Base-by-base conservation (phyloP, 2,329 filamentous ascomycete genomes). In the Penicillium fuscoglaucum region DNA sequence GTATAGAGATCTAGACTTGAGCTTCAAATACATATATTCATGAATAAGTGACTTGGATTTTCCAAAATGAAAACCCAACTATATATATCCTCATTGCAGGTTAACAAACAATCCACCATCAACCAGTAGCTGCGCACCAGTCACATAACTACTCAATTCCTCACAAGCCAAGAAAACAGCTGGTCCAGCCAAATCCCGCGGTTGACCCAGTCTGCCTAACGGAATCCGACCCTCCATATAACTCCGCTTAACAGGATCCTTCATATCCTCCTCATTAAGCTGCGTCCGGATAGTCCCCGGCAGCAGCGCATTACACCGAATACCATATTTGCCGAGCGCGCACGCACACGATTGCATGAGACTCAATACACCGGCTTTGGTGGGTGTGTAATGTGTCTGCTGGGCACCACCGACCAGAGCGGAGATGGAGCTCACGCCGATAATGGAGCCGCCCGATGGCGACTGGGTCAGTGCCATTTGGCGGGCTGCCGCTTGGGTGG, bases 61-160 rank as follows among this genome's bases (percentile, higher is more conserved):
- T 10, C 35, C 29, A 17, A 15, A 40, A 7, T 1, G 29, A 26
- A 48, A 10, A 48, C 1, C 19, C 19, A 21, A 17, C 10, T 39
- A 39, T 54, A 31, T 19, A 41, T 26, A 28, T 37, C 62, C 75
- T 57, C 60, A 93, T 76, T 95, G 91, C 67, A 96, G 78, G 75
- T 96, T 96, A 17, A 96, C 92, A 80, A 95, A 96, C 61, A 93
- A 74, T 0, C 93, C 92, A 12, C 92, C 93, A 75, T 96, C 92
- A 15, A 96, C 92, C 62, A 96, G 74, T 65, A 96, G 70, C 75
- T 95, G 90, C 17, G 91, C 88, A 0, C 91, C 91, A 59, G 87
- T 93, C 59, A 95, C 89, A 76, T 93, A 95, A 26, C 84, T 84
- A 72, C 88, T 93, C 76, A 96, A 76, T 73, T 89, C 84, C 60